Percentiles rank a stretch among this genome's conserved stretches.
Conservation (phyloP, 2,329 filamentous ascomycete genomes). For the Exophiala viscosa region DNA sequence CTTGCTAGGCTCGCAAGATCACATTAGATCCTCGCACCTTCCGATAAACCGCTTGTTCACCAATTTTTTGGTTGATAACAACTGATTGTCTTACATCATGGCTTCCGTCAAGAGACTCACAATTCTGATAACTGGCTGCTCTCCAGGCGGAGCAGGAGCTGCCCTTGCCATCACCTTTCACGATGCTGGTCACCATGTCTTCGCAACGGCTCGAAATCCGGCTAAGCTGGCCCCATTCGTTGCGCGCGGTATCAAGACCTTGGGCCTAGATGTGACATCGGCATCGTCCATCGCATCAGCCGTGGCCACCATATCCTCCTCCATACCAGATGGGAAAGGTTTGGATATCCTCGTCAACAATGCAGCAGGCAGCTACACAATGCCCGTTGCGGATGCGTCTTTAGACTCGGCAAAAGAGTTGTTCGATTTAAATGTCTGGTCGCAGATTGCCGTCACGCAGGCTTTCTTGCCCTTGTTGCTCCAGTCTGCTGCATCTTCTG, state of each 20-base stretch:
- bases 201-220: constrained; percentile 40
- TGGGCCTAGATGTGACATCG: constrained; percentile 35
- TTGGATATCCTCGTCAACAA: constrained; percentile 49
- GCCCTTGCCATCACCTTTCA: constrained; percentile 40
- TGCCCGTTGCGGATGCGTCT: constrained; percentile 31
- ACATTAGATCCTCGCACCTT: no score
- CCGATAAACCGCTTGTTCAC: no score
- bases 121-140: constrained; percentile 31
- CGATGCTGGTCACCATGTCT: constrained; percentile 37
- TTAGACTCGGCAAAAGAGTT: constrained; percentile 31
- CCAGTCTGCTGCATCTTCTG: neutral
- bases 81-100: neutral
- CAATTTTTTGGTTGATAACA: no score
- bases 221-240: constrained; percentile 32
- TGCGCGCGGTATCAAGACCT: constrained; percentile 28
- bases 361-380: constrained; percentile 36
- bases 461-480: constrained; percentile 32
- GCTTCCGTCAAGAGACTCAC: neutral
- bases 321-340: constrained; percentile 23
- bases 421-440: constrained; percentile 37
- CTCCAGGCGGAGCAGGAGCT: constrained; percentile 39
- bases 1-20: no score
- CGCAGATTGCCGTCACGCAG: constrained; percentile 32
- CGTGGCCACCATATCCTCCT: constrained; percentile 27
- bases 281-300: constrained; percentile 31